Evolutionary conservation across 768 basidiomycete genomes (phyloP), one percentile per base, ranked within the genome.

Genomic region (Paxillus involutus): DNA sequence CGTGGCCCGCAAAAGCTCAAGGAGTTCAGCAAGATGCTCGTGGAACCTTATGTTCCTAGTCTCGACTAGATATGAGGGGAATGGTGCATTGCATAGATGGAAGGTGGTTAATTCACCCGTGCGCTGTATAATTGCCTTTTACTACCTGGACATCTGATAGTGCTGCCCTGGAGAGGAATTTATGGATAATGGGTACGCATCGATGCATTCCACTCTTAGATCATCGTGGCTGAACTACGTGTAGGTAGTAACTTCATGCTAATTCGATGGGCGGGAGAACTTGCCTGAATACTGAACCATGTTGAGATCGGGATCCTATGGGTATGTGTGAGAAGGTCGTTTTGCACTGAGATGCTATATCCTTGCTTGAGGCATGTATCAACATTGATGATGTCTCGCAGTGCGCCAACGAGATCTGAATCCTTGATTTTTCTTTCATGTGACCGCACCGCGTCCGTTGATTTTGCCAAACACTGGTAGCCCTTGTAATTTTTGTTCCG

Each of bases 1-100:
- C 82, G 97, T 63, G 97, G 97, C 5, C 91, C 93, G 0, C 89
- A 94, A 71, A 95, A 91, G 75, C 82, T 99, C 55, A 85, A 87
- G 64, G 87, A 91, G 67, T 98, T 98, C 67, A 94, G 91, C 72
- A 83, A 86, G 74, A 92, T 95, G 91, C 81, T 96, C 17, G 84
- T 94, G 42, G 79, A 84, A 62, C 91, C 93, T 4, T 94, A 89
- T 67, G 75, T 76, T 3, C 85, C 91, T 17, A 48, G 58, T 10
- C 42, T 68, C 6, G 66, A 66, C 40, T 71, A 49, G 56, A 33
- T 12, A 37, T 44, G 33, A 10, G 24, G 6, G 8, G 5, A 13
- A 9, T 19, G 19, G 6, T 41, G 33, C 8, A 8, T 13, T 44
- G 19, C 13, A 24, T 29, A 24, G 21, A 29, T 26, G 26, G 43